A percentile compares a stretch with the other conserved stretches of the same genome.
phyloP scores from a whole-genome alignment of 805 yeast species.

The Yarrowia sp. region DNA sequence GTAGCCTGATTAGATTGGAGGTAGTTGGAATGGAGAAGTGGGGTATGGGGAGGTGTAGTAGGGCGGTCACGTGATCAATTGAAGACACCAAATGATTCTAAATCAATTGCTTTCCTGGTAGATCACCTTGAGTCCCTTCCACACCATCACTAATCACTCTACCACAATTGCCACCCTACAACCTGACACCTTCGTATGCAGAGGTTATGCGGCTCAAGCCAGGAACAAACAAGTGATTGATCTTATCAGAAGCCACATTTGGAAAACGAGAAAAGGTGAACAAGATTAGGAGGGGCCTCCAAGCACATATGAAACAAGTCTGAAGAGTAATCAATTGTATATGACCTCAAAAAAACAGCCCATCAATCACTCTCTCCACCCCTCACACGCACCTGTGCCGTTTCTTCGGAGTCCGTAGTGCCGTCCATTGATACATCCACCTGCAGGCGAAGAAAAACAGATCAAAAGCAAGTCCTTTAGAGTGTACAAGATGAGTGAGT shows the following conservation, averaged over 20 bases:
- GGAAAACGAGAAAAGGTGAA: no score
- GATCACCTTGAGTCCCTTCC: no score
- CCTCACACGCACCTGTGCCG: slow-evolving; percentile 2
- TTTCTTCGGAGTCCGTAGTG: slow-evolving; percentile 30
- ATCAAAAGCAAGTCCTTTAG: neutral
- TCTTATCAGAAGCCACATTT: neutral
- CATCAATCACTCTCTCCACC: no score
- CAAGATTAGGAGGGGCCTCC: no score
- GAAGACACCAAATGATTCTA: no score
- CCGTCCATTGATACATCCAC: neutral
- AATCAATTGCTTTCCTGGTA: no score
- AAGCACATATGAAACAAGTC: no score
- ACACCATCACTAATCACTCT: no score
- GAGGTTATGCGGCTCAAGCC: slow-evolving; percentile 13
- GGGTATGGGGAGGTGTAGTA: no score
- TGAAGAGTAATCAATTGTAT: no score
- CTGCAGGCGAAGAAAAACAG: slow-evolving; percentile 12
- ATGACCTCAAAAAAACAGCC: no score
- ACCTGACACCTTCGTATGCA: neutral
- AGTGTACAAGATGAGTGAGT: neutral
- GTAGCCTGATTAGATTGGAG: neutral
- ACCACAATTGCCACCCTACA: neutral
- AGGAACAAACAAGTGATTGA: neutral
- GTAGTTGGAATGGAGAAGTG: neutral
- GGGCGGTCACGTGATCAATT: no score